These are phyloP conservation scores for Pyrus communis DNA, from an alignment of 306 rosid genomes.

Conservation along the genomic window DNA sequence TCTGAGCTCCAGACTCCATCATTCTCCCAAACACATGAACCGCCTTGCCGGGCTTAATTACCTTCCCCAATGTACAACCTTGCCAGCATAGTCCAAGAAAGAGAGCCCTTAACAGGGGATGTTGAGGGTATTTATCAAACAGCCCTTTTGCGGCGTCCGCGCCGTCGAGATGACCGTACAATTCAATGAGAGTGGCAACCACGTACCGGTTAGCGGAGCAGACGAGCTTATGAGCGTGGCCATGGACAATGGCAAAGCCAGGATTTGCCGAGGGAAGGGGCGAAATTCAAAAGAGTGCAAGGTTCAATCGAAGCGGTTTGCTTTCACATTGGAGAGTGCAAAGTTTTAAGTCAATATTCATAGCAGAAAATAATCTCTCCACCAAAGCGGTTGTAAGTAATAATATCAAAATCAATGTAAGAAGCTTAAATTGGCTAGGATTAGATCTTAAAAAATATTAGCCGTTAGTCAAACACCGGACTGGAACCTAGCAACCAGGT, in stretches of 20 bases:
- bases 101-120: constrained; percentile 24
- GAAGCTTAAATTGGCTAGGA: too few relatives aligned
- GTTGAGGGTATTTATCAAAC: constrained; percentile 20
- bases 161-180: constrained; percentile 45
- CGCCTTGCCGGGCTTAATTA: constrained; percentile 32
- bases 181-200: constrained; percentile 42
- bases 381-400: too few relatives aligned
- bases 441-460: too few relatives aligned
- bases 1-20: constrained; percentile 27
- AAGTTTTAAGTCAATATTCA: too few relatives aligned
- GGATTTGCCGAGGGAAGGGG: too few relatives aligned
- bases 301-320: too few relatives aligned
- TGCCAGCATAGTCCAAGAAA: constrained; percentile 61
- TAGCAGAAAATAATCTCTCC: too few relatives aligned
- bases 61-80: constrained; percentile 35
- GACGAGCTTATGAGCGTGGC: constrained; percentile 50
- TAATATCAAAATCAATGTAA: too few relatives aligned
- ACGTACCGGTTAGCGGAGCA: constrained; percentile 39
- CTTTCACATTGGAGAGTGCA: too few relatives aligned
- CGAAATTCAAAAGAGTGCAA: too few relatives aligned
- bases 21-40: constrained; percentile 38
- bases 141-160: constrained; percentile 36
- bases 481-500: too few relatives aligned
- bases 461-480: too few relatives aligned
- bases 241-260: constrained; percentile 18